Evolutionary conservation across 2,329 filamentous ascomycete genomes (phyloP), one percentile per base, ranked within the genome.

Genomic region (Coleophoma crateriformis): DNA sequence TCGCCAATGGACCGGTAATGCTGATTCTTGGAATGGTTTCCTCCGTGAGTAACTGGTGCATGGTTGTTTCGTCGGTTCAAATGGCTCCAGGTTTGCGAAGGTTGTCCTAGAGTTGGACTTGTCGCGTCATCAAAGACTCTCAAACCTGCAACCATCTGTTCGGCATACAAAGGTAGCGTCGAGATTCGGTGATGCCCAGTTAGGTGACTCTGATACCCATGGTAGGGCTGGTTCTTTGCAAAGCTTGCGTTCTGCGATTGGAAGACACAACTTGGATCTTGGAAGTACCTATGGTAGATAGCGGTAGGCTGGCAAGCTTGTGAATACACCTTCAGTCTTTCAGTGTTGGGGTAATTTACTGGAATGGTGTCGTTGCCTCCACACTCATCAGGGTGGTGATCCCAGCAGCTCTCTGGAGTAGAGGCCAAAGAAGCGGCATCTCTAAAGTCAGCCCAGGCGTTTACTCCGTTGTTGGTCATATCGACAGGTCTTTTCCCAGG

Each of bases 391-490:
- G 58, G 14, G 12, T 58, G 45, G 11, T 58, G 51, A 17, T 58
- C 55, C 58, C 58, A 61, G 27, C 58, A 61, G 17, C 32, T 50
- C n/a, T 54, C 51, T 34, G 22, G 39, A 42, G 44, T 40, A 27
- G 54, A 45, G 33, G 17, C 41, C 41, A 44, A 33, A 12, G 52
- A 43, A 12, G 47, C 54, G 48, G 53, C 57, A 49, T 57, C 49
- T 48, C 52, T 50, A 46, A 47, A 55, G 35, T 55, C 42, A 54
- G 54, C 55, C 61, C 60, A 65, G 50, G 58, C 55, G 46, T 61
- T 59, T 35, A 54, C 37, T 33, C 61, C 54, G 57, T 61, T 61
- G 45, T 61, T 60, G 50, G 54, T 54, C 61, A 64, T 64, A 35
- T 63, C 54, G 50, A 58, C 47, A 57, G 61, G 52, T 47, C 19